A percentile compares a stretch with the other conserved stretches of the same genome.
Conservation (phyloP, 805 yeast genomes). For the Blastobotrys robertii region DNA sequence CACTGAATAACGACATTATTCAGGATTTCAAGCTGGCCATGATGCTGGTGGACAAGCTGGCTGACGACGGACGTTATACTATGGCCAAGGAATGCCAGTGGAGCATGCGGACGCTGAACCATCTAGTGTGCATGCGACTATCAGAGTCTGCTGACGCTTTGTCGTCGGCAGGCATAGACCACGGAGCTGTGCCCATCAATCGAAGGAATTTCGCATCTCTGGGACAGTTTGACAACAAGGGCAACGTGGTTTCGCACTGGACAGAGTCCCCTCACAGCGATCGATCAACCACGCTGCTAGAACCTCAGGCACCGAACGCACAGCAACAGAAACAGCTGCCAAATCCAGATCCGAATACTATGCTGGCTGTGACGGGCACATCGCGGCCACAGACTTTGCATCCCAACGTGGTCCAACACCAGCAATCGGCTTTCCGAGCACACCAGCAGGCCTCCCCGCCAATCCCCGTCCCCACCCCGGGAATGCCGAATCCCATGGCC, state of each 20-base stretch:
- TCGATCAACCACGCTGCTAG: background rate
- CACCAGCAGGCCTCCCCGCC: no score
- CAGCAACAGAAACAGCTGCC: conserved; percentile 1
- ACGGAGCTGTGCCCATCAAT: conserved; percentile 44
- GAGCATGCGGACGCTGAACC: conserved; percentile 49
- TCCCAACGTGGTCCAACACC: background rate
- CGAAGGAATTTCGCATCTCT: conserved; percentile 38
- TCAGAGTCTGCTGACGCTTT: conserved; percentile 33
- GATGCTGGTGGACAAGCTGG: conserved; percentile 12
- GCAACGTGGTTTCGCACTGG: conserved; percentile 6
- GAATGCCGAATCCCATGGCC: conserved; percentile 7
- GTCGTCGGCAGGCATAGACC: conserved; percentile 39
- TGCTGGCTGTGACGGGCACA: background rate
- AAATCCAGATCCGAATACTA: background rate
- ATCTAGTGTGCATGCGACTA: conserved; percentile 38
- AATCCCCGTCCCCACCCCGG: background rate
- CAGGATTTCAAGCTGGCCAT: conserved; percentile 13
- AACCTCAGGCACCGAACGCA: conserved; percentile 1
- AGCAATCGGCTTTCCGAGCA: background rate
- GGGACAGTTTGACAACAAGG: conserved; percentile 29
- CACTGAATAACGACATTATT: conserved; percentile 7
- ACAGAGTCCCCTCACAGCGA: background rate
- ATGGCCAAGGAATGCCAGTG: conserved; percentile 57
- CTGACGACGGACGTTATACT: conserved; percentile 17
- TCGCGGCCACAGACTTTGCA: background rate